Evolutionary conservation across 257 asterid species (phyloP).

Genomic region (Prunella vulgaris): DNA sequence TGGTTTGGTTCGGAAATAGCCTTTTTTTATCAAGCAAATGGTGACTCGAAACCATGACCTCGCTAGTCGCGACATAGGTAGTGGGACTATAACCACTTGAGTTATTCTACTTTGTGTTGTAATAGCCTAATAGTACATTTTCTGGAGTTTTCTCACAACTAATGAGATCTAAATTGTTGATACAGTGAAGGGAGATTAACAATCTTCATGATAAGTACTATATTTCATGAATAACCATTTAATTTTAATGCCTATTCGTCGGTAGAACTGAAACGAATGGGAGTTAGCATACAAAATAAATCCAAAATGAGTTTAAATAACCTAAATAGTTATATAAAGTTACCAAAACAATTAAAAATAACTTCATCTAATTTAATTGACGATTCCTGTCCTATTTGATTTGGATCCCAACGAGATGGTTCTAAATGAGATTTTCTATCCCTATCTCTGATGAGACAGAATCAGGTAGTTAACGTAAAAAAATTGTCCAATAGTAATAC

Average conservation of each 20-base stretch:
- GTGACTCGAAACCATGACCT: too few relatives aligned
- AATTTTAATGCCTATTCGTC: background rate
- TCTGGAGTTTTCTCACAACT: background rate
- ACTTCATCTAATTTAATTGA: background rate
- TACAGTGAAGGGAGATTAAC: background rate
- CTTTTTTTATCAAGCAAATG: too few relatives aligned
- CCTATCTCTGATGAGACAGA: background rate
- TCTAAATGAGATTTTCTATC: background rate
- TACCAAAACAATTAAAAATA: background rate
- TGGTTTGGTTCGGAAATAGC: too few relatives aligned
- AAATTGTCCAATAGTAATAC: background rate
- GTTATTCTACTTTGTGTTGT: too few relatives aligned
- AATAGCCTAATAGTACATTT: background rate
- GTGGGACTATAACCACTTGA: too few relatives aligned
- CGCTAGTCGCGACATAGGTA: too few relatives aligned
- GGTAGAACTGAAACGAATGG: background rate
- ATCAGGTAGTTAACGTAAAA: background rate
- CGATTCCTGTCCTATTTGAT: background rate
- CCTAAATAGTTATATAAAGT: background rate
- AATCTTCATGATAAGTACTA: background rate
- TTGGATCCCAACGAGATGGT: background rate
- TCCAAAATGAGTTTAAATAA: background rate
- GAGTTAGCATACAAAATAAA: background rate
- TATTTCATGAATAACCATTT: background rate
- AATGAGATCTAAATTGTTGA: background rate